Conservation (phyloP, 2,329 filamentous ascomycete species). For the Ophiostoma novo-ulmi region DNA sequence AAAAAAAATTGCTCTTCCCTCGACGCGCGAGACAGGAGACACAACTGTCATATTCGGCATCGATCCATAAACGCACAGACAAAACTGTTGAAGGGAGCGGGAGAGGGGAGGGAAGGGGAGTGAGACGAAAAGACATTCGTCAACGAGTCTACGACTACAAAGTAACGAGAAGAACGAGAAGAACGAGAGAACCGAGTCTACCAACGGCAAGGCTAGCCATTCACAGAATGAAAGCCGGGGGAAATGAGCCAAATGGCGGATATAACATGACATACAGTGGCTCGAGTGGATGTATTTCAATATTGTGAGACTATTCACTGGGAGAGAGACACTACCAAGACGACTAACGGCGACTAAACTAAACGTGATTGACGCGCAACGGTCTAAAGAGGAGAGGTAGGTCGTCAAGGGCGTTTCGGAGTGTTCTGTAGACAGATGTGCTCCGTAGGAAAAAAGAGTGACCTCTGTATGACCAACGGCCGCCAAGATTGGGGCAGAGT, state of each 20-base stretch:
- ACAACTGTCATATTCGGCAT: not conserved
- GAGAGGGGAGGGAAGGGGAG: not conserved
- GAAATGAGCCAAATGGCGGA: not conserved
- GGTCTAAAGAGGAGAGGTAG: not conserved
- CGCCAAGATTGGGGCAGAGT: not conserved
- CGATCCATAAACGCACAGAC: conserved; percentile 4
- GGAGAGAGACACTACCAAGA: not conserved
- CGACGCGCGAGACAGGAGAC: not conserved
- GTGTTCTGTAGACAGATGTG: not conserved
- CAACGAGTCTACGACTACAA: too few species aligned
- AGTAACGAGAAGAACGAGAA: not conserved
- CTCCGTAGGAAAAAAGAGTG: not conserved
- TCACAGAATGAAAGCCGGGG: not conserved
- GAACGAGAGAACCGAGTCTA: not conserved
- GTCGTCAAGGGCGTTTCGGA: not conserved
- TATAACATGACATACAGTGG: not conserved
- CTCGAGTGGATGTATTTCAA: not conserved
- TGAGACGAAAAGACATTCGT: not conserved
- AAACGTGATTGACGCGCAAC: conserved; percentile 4
- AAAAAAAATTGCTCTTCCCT: not conserved
- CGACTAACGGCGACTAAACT: not conserved
- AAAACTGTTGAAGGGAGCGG: not conserved
- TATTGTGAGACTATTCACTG: not conserved
- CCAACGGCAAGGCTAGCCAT: conserved; percentile 10
- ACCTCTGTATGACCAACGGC: not conserved